Conservation (phyloP, 1,139 yeast species). For the Magnusiomyces sp. region DNA sequence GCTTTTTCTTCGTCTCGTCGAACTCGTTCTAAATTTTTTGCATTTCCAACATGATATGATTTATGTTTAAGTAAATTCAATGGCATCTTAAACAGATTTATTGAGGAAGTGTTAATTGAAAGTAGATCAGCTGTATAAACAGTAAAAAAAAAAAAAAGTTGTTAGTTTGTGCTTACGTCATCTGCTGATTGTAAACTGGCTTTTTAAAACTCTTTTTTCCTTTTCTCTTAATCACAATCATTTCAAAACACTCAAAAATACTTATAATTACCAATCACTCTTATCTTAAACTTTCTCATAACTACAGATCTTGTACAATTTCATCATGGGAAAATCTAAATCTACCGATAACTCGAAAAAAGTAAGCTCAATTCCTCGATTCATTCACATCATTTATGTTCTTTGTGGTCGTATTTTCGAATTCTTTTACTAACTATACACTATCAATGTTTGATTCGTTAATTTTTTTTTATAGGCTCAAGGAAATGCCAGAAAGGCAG, state of each 20-base stretch:
- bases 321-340: conserved; percentile 44
- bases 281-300: not conserved
- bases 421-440: no score
- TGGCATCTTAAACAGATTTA: conserved; percentile 19
- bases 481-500: conserved; percentile 67
- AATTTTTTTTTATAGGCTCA: conserved; percentile 35
- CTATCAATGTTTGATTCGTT: not conserved
- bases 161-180: no score
- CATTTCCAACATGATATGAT: conserved; percentile 27
- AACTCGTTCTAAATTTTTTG: conserved; percentile 26
- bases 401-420: not conserved
- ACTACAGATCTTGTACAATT: not conserved
- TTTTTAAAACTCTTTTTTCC: no score
- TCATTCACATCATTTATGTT: not conserved
- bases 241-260: not conserved
- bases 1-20: conserved; percentile 26
- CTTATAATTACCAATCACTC: no score
- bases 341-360: conserved; percentile 50
- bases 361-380: conserved; percentile 16
- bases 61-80: conserved; percentile 26
- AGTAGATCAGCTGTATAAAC: not conserved
- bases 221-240: not conserved
- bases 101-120: not conserved
- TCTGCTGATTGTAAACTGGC: no score
- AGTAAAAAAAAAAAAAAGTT: no score